phyloP scores from a whole-genome alignment of 2,329 filamentous ascomycete species.

The Cercospora janseana region DNA sequence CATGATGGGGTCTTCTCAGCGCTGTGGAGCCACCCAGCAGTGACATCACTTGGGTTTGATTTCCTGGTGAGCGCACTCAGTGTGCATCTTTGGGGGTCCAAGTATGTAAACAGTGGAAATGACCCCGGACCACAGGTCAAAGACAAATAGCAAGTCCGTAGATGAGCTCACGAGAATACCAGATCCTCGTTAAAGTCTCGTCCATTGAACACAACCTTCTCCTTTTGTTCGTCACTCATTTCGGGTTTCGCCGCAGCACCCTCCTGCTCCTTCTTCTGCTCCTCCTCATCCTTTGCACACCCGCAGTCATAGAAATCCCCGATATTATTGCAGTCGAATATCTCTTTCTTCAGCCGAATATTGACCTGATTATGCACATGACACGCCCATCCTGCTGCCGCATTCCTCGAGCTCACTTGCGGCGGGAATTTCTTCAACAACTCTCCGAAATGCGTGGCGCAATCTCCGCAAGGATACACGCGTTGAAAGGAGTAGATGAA shows the following conservation, averaged over 20 bases:
- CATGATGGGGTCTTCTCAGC: not conserved
- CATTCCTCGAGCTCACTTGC: slow-evolving; percentile 60
- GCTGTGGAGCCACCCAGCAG: slow-evolving; percentile 35
- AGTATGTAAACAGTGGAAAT: not conserved
- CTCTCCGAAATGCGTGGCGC: slow-evolving; percentile 61
- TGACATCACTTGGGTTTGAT: slow-evolving; percentile 34
- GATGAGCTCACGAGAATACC: slow-evolving; percentile 15
- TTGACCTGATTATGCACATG: slow-evolving; percentile 68
- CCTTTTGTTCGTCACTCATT: slow-evolving; percentile 33
- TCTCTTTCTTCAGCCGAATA: slow-evolving; percentile 57
- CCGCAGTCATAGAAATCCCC: slow-evolving; percentile 67
- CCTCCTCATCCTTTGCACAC: slow-evolving; percentile 54
- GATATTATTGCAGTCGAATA: slow-evolving; percentile 64
- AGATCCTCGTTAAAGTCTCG: slow-evolving; percentile 34
- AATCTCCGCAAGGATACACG: slow-evolving; percentile 66
- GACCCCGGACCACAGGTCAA: not conserved
- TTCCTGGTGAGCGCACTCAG: slow-evolving; percentile 28
- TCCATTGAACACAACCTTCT: slow-evolving; percentile 33
- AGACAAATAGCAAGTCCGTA: not conserved
- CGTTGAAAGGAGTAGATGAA: slow-evolving; percentile 65
- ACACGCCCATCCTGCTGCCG: slow-evolving; percentile 65
- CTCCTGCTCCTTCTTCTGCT: slow-evolving; percentile 16
- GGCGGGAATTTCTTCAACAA: slow-evolving; percentile 63
- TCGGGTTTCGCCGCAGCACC: slow-evolving; percentile 27
- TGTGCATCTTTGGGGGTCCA: slow-evolving; percentile 20